Conservation (phyloP, 192 early-diverging fungal species). For the Glomus cerebriforme region DNA sequence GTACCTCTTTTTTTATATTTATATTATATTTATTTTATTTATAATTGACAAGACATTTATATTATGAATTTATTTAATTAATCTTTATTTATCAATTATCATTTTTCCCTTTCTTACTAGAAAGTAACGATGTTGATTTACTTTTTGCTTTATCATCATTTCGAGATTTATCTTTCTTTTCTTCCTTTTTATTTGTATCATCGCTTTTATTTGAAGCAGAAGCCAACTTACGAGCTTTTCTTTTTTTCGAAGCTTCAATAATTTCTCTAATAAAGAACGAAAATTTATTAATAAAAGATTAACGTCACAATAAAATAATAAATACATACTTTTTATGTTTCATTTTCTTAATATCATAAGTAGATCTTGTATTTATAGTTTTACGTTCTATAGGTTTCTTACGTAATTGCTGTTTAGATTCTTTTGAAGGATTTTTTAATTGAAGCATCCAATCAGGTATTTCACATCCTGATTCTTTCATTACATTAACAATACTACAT, state of each 20-base stretch:
- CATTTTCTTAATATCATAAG: conserved; percentile 63
- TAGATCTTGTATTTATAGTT: conserved; percentile 67
- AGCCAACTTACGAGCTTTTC: conserved; percentile 29
- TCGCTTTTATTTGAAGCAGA: neutral
- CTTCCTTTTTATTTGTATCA: neutral
- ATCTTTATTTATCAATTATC: neutral
- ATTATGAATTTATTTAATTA: neutral
- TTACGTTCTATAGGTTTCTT: conserved; percentile 66
- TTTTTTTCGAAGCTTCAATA: conserved; percentile 43
- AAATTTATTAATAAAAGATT: neutral
- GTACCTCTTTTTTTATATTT: neutral
- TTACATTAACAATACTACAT: conserved; percentile 93
- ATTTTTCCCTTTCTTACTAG: neutral
- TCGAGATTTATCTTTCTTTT: neutral
- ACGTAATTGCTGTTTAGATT: conserved; percentile 58
- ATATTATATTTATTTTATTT: too few species aligned
- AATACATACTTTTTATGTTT: conserved; percentile 57
- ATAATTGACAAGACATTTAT: too few species aligned
- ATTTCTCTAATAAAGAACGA: conserved; percentile 33
- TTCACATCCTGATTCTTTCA: conserved; percentile 92
- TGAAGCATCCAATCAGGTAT: conserved; percentile 98
- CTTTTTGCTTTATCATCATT: neutral
- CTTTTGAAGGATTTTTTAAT: conserved; percentile 73
- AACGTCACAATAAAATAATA: neutral
- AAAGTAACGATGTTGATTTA: neutral